Conservation (phyloP, 331 rosid genomes). For the Quercus lobata region DNA sequence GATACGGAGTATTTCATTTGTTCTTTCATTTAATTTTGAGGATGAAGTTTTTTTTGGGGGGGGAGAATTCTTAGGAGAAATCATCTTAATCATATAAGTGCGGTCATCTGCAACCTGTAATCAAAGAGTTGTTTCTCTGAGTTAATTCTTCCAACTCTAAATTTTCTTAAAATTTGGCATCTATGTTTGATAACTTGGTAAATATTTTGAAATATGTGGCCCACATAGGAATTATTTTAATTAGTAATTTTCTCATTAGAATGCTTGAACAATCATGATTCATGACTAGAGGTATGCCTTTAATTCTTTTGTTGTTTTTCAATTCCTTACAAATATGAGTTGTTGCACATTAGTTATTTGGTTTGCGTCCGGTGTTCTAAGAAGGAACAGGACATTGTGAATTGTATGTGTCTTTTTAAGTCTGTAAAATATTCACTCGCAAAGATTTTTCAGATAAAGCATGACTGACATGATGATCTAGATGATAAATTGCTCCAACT, state of each 20-base stretch:
- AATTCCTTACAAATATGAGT: neutral
- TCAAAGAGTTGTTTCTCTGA: neutral
- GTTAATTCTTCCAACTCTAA: neutral
- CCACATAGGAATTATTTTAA: too few species aligned
- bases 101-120: neutral
- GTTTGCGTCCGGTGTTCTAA: neutral
- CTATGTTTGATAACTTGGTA: neutral
- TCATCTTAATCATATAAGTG: neutral
- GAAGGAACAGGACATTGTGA: neutral
- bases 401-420: neutral
- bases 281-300: too few species aligned
- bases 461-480: neutral
- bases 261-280: too few species aligned
- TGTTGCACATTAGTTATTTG: neutral
- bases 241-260: too few species aligned
- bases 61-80: neutral
- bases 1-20: too few species aligned
- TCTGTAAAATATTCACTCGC: neutral
- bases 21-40: neutral
- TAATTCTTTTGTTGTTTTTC: too few species aligned
- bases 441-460: neutral
- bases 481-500: neutral
- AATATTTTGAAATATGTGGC: neutral
- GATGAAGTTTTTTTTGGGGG: neutral
- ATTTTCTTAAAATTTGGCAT: neutral